A percentile compares a stretch with the other conserved stretches of the same genome.
These are phyloP conservation scores for Lactarius indigo DNA, from an alignment of 768 basidiomycete genomes.

Conservation along the genomic window DNA sequence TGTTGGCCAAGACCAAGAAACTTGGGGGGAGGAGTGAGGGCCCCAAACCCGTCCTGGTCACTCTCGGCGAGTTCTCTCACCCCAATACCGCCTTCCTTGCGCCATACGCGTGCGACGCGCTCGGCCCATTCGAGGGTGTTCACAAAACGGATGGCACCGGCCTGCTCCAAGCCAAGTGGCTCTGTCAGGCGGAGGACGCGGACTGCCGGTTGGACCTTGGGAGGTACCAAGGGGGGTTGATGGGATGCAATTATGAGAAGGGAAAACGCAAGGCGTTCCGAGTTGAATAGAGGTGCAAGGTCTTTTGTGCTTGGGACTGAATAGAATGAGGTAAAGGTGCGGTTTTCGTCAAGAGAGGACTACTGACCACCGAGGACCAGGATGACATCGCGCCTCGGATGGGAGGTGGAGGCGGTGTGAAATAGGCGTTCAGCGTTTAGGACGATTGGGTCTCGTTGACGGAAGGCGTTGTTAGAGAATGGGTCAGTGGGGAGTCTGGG, in stretches of 20 bases:
- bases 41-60: slow-evolving; percentile 29
- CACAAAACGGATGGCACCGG: slow-evolving; percentile 36
- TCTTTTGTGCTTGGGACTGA: slow-evolving; percentile 28
- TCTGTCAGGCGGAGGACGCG: slow-evolving; percentile 35
- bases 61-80: slow-evolving; percentile 29
- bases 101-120: slow-evolving; percentile 38
- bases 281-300: slow-evolving; percentile 35
- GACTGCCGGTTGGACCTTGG: slow-evolving; percentile 32
- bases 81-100: slow-evolving; percentile 32
- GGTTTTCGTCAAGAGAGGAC: not conserved
- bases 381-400: slow-evolving; percentile 34
- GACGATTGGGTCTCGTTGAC: slow-evolving; percentile 32
- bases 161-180: slow-evolving; percentile 35
- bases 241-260: slow-evolving; percentile 39
- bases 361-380: slow-evolving; percentile 39
- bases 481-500: slow-evolving; percentile 37
- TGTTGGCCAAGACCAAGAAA: slow-evolving; percentile 10
- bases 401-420: slow-evolving; percentile 22
- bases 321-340: not conserved
- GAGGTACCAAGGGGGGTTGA: slow-evolving; percentile 32
- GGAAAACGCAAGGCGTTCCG: slow-evolving; percentile 35
- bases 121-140: slow-evolving; percentile 41
- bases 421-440: slow-evolving; percentile 28
- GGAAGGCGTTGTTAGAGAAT: slow-evolving; percentile 29
- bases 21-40: slow-evolving; percentile 29